Conservation (phyloP, 352 stramenopile species). For the Globisporangium abappressorium region DNA sequence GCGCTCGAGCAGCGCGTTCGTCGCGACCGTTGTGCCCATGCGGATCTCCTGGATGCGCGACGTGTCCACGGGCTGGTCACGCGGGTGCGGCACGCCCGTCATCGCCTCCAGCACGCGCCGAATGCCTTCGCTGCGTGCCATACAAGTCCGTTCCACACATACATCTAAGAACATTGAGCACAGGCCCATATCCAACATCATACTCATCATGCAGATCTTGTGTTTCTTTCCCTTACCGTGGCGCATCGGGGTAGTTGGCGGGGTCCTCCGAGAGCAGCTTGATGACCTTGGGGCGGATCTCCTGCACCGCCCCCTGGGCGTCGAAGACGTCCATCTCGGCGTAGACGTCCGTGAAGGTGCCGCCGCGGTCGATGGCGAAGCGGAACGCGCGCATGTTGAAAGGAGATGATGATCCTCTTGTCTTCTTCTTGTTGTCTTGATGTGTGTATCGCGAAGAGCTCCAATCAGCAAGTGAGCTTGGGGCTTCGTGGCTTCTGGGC, state of each 20-base stretch:
- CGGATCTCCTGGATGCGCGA: conserved; percentile 93
- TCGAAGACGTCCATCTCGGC: conserved; percentile 89
- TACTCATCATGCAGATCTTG: not conserved
- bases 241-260: conserved; percentile 96
- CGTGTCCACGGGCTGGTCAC: conserved; percentile 85
- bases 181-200: not conserved
- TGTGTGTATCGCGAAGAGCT: not conserved
- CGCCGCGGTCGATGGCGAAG: conserved; percentile 96
- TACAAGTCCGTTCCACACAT: not conserved
- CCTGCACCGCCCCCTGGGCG: conserved; percentile 34
- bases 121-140: conserved; percentile 81
- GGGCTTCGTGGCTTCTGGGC: not conserved
- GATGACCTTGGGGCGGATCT: conserved; percentile 81
- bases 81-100: conserved; percentile 81
- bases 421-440: not conserved
- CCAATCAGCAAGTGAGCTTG: not conserved
- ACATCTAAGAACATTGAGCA: not conserved
- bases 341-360: conserved; percentile 99
- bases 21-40: conserved; percentile 98
- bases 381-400: conserved; percentile 71
- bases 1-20: conserved; percentile 98
- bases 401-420: not conserved
- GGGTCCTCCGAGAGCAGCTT: conserved; percentile 98
- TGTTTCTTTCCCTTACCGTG: conserved; percentile 50
- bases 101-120: conserved; percentile 94